These are phyloP conservation scores for Sporothrix pseudoabietina DNA, from an alignment of 2,329 filamentous ascomycete species.

Conservation along the genomic window DNA sequence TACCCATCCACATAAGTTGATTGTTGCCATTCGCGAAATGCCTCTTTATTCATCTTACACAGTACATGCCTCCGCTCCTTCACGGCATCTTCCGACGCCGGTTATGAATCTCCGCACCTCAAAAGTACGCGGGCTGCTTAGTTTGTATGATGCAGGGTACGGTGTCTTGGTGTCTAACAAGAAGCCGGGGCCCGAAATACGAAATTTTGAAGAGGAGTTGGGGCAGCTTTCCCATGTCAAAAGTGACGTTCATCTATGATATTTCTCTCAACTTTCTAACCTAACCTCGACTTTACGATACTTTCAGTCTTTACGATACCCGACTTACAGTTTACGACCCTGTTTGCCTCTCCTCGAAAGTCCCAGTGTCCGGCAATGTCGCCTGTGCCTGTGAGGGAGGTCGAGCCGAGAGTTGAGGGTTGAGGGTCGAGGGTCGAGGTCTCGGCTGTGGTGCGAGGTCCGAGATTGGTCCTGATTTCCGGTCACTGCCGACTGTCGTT, in stretches of 20 bases:
- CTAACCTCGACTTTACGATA: neutral
- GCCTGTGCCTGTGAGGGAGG: neutral
- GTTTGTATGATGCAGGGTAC: neutral
- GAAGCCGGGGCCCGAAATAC: neutral
- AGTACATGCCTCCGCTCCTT: neutral
- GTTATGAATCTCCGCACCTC: neutral
- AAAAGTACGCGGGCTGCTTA: neutral
- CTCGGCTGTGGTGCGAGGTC: neutral
- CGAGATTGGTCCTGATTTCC: neutral
- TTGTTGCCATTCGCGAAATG: too few relatives aligned
- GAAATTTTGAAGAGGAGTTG: neutral
- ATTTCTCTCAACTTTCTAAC: too few relatives aligned
- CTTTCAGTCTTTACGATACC: neutral
- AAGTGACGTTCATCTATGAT: neutral
- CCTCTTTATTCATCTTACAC: neutral
- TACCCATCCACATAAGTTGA: neutral
- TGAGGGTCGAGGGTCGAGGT: neutral
- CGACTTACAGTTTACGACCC: neutral
- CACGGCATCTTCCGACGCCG: neutral
- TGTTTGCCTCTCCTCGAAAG: neutral
- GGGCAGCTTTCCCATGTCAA: neutral
- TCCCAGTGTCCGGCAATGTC: neutral
- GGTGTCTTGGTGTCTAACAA: conserved; percentile 12
- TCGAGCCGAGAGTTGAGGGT: neutral
- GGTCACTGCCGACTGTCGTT: neutral